A percentile compares a stretch with the other conserved stretches of the same genome.
These are phyloP conservation scores for Zygnema circumcarinatum DNA, from an alignment of 139 green algal genomes.

Conservation along the genomic window DNA sequence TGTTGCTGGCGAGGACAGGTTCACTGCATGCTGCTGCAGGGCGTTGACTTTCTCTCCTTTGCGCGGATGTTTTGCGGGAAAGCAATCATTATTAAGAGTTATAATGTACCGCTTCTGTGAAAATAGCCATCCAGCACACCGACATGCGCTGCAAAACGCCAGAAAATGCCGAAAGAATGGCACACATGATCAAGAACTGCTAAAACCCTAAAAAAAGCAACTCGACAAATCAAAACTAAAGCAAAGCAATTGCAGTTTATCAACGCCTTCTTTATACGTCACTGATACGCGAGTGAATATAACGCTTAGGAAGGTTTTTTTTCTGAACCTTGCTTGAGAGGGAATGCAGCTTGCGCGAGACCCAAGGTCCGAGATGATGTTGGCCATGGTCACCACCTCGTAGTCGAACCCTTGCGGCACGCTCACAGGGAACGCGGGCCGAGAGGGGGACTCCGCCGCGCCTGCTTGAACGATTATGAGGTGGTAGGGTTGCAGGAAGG, in stretches of 20 bases:
- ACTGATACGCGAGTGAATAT: no score
- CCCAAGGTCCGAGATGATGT: slow-evolving; percentile 8
- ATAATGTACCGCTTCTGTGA: slow-evolving; percentile 55
- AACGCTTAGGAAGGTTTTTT: no score
- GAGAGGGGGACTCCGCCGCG: not conserved
- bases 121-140: slow-evolving; percentile 55
- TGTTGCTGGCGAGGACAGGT: slow-evolving; percentile 52
- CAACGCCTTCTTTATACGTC: no score
- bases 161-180: no score
- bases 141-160: slow-evolving; percentile 51
- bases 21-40: slow-evolving; percentile 46
- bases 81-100: slow-evolving; percentile 53
- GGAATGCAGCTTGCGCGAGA: not conserved
- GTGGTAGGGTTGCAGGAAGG: slow-evolving; percentile 37
- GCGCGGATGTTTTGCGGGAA: slow-evolving; percentile 29
- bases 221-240: no score
- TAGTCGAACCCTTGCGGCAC: slow-evolving; percentile 10
- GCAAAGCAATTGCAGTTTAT: no score
- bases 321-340: not conserved
- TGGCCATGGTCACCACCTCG: not conserved
- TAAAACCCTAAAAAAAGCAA: no score
- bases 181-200: no score
- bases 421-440: not conserved
- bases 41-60: slow-evolving; percentile 44
- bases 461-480: slow-evolving; percentile 51